Base-by-base conservation (phyloP, 768 basidiomycete species). In the Clavulina sp. region DNA sequence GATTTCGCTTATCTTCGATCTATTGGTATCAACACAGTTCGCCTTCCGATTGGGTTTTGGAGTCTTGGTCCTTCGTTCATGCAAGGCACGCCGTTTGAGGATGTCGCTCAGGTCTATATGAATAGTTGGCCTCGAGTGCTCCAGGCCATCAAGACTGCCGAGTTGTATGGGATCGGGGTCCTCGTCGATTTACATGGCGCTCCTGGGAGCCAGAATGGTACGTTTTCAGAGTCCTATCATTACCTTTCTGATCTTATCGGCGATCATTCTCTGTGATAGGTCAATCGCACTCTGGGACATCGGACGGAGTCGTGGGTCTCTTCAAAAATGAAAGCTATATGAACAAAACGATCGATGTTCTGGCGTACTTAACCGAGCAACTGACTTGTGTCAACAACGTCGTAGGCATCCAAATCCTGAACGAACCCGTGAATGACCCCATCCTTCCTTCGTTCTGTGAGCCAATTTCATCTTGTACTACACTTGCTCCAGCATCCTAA, bases 31-130 rank as follows among this genome's bases (percentile, higher is more conserved):
- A 81, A 80, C 55, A 69, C 74, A 63, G 80, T 88, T 52, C 77
- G 85, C 43, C 60, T 88, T 33, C 85, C 86, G 13, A 74, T 77
- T 47, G 89, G 87, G 9, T 93, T 84, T 63, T 92, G 85, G 85
- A 64, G 86, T 83, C 1, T 87, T 80, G 59, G 85, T 91, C 53
- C 77, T 87, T 29, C 38, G n/a, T 54, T 26, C 5, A 41, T 26
- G 3, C 33, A 40, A 40, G 41, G 41, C 29, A 2, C 60, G 57
- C 60, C 41, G 59, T 75, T 62, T 52, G 71, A 68, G 47, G 60
- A 62, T 2, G 69, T 64, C 49, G 62, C 64, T n/a, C 63, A 65
- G 24, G 69, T 73, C 5, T 76, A 71, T 55, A 56, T 56, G 34
- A 69, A 70, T 28, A 64, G 74, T 5, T 75, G 72, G 73, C 38